These are phyloP conservation scores for Kodamaea kaohsiungensis DNA, from an alignment of 805 yeast species.

Conservation along the genomic window DNA sequence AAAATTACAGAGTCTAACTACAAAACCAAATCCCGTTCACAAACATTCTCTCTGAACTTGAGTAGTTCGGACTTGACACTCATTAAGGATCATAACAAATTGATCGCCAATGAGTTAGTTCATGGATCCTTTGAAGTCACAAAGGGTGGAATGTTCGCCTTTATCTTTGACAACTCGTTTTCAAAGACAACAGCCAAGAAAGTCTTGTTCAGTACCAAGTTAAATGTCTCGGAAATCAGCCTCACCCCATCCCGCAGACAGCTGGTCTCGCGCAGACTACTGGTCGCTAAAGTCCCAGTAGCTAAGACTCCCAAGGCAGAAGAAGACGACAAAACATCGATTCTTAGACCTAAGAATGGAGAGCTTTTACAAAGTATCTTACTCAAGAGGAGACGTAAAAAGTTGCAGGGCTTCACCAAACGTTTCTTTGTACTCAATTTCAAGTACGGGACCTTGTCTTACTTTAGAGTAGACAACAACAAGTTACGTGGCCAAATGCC, in stretches of 20 bases:
- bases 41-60: slow-evolving; percentile 40
- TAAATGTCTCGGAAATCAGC: slow-evolving; percentile 9
- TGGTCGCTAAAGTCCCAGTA: slow-evolving; percentile 12
- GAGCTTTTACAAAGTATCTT: slow-evolving; percentile 77
- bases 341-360: slow-evolving; percentile 54
- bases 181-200: slow-evolving; percentile 84
- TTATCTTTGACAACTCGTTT: slow-evolving; percentile 89
- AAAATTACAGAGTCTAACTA: slow-evolving; percentile 32
- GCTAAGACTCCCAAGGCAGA: slow-evolving; percentile 6
- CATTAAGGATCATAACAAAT: slow-evolving; percentile 57
- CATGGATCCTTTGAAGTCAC: slow-evolving; percentile 62
- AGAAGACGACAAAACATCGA: slow-evolving; percentile 11
- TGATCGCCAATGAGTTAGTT: slow-evolving; percentile 56
- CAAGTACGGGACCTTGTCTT: slow-evolving; percentile 79
- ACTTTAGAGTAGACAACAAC: slow-evolving; percentile 72
- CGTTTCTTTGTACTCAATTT: slow-evolving; percentile 83
- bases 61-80: slow-evolving; percentile 45
- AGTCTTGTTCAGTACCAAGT: slow-evolving; percentile 57
- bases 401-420: slow-evolving; percentile 81
- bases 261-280: slow-evolving; percentile 2
- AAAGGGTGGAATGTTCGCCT: slow-evolving; percentile 75
- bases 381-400: slow-evolving; percentile 76
- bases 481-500: slow-evolving; percentile 91
- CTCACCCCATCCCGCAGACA: slow-evolving; percentile 3
- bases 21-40: slow-evolving; percentile 37